Evolutionary conservation across 495 filamentous ascomycete genomes (phyloP), one percentile per base, ranked within the genome.

Genomic region (Mytilinidion resinicola): DNA sequence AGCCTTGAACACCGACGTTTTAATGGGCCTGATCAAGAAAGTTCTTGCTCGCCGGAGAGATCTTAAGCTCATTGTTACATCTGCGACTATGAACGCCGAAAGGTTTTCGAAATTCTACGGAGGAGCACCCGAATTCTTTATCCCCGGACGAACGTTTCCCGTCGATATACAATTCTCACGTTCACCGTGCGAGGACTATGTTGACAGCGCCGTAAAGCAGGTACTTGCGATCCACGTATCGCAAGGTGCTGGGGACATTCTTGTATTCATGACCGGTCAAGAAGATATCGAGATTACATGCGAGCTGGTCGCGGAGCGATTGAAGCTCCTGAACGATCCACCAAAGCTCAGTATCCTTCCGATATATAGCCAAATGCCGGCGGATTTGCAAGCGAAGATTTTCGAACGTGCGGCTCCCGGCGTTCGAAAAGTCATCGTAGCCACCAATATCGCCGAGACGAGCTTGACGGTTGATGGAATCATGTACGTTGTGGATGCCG

Each of bases 331-430:
- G 9, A 97, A 96, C 59, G 92, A 97, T 67, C 95, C 95, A 0
- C 89, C 91, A 9, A 91, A 95, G 64, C 83, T 99, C 34, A 91
- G 87, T 67, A 96, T 99, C 44, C 80, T 99, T 19, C 95, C 95
- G 0, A 96, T 99, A 37, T 99, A 99, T 82, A 95, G 90, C 77
- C 95, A 97, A 72, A 96, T 99, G 92, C 95, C 95, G 0, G 95
- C 95, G 11, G 95, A 99, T 72, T 77, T 97, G 38, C 95, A 99
- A 69, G 89, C 95, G 25, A 97, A 90, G 73, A 96, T 99, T 57
- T 99, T 99, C 67, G 91, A 99, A 62, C 83, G 83, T 56, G 95
- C 95, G 6, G 77, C 86, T 3, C 85, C 90, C 0, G 95, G 95
- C 0, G 92, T 96, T 0, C 83, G 95, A 33, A 99, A 99, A 68